These are phyloP conservation scores for Astrothelium macrocarpum DNA, from an alignment of 495 filamentous ascomycete species.

Conservation along the genomic window DNA sequence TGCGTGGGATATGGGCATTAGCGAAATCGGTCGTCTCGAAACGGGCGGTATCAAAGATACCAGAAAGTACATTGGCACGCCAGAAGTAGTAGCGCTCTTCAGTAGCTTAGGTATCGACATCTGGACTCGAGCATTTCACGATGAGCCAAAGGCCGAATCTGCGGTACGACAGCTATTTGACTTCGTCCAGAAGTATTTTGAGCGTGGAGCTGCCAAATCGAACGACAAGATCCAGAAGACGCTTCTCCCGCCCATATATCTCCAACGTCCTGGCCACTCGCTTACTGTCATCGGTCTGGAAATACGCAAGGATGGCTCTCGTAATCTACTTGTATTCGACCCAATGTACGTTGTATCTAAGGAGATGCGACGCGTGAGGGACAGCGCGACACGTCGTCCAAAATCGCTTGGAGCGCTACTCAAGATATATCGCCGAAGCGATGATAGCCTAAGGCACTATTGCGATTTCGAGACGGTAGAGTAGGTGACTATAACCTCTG, in stretches of 20 bases:
- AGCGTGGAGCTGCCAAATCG: constrained; percentile 30
- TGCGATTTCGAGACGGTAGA: constrained; percentile 67
- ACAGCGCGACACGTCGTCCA: constrained; percentile 30
- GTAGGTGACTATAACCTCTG: constrained; percentile 39
- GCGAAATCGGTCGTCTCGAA: constrained; percentile 59
- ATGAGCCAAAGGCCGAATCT: constrained; percentile 20
- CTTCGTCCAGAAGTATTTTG: constrained; percentile 67
- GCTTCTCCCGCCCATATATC: constrained; percentile 71
- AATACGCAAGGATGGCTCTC: constrained; percentile 49
- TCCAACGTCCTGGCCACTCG: constrained; percentile 86
- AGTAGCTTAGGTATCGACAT: constrained; percentile 50
- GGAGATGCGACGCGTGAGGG: constrained; percentile 37
- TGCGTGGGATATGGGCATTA: constrained; percentile 85
- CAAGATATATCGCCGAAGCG: constrained; percentile 60
- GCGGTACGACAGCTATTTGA: constrained; percentile 52
- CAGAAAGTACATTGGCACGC: constrained; percentile 91
- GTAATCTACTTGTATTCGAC: constrained; percentile 79
- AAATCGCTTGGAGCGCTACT: constrained; percentile 46
- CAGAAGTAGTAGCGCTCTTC: constrained; percentile 67
- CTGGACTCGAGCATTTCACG: constrained; percentile 10
- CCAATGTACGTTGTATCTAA: constrained; percentile 69
- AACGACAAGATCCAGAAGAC: constrained; percentile 37
- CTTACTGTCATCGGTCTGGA: constrained; percentile 88
- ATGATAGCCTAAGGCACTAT: constrained; percentile 57
- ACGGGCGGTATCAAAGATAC: constrained; percentile 84